Conservation (phyloP, 2,329 filamentous ascomycete species). For the Beauveria sp. region DNA sequence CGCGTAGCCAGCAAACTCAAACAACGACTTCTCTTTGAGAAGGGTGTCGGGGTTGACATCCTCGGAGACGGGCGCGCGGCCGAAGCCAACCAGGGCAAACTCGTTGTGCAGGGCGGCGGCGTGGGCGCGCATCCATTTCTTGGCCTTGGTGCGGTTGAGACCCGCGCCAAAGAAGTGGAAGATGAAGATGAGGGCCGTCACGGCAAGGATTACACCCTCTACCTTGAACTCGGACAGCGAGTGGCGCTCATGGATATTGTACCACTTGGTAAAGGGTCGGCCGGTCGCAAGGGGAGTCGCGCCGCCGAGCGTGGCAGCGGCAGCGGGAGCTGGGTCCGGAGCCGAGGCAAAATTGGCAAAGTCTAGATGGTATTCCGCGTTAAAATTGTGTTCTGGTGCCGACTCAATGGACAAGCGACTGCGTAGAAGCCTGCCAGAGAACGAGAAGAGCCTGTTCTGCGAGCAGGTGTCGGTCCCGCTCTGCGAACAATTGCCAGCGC, state of each 20-base stretch:
- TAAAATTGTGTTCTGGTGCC: constrained; percentile 14
- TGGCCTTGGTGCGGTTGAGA: constrained; percentile 72
- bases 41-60: constrained; percentile 35
- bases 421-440: not conserved
- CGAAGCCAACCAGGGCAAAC: constrained; percentile 82
- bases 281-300: constrained; percentile 38
- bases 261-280: constrained; percentile 86
- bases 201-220: constrained; percentile 73
- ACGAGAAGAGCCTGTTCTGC: not conserved
- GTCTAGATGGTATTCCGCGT: constrained; percentile 45
- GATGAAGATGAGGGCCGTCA: constrained; percentile 66
- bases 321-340: constrained; percentile 55
- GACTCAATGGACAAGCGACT: not conserved
- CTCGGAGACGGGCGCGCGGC: constrained; percentile 44
- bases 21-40: constrained; percentile 79
- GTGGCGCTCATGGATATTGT: constrained; percentile 89
- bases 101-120: constrained; percentile 66
- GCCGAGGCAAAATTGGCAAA: constrained; percentile 89
- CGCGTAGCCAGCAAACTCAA: constrained; percentile 81
- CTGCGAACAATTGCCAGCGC: not conserved
- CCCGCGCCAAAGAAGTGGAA: constrained; percentile 76
- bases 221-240: constrained; percentile 75
- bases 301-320: constrained; percentile 37
- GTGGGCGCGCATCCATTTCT: constrained; percentile 71
- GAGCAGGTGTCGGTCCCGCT: not conserved